A percentile compares a stretch with the other conserved stretches of the same genome.
phyloP scores from a whole-genome alignment of 2,329 filamentous ascomycete genomes.

The Hypoxylon sp. region DNA sequence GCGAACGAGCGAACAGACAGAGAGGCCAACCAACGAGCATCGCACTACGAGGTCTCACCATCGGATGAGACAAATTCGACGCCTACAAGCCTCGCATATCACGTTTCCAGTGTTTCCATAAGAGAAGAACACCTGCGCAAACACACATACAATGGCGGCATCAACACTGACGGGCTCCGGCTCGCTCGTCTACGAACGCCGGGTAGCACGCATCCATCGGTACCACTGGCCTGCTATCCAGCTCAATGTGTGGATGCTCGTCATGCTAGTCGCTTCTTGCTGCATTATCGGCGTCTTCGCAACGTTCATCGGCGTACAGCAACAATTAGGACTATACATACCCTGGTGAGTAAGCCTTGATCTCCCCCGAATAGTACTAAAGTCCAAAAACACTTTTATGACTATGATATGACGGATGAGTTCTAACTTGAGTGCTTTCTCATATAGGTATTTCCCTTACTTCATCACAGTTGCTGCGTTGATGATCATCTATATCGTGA shows the following conservation, averaged over 20 bases:
- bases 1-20: not conserved
- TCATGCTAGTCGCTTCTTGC: constrained; percentile 73
- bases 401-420: not conserved
- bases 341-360: constrained; percentile 69
- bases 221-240: constrained; percentile 80
- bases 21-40: not conserved
- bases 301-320: constrained; percentile 72
- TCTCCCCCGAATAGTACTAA: not conserved
- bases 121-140: not conserved
- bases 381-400: not conserved
- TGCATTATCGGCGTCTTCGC: constrained; percentile 74
- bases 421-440: not conserved
- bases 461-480: constrained; percentile 72
- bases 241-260: constrained; percentile 76
- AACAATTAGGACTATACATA: constrained; percentile 66
- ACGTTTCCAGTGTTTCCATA: not conserved
- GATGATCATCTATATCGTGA: constrained; percentile 75
- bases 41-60: not conserved
- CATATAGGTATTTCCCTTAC: constrained; percentile 76
- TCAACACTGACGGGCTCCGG: constrained; percentile 57
- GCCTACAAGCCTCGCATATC: not conserved
- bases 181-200: constrained; percentile 63
- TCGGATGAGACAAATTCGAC: constrained; percentile 6
- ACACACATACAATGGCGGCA: constrained; percentile 53
- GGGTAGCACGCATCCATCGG: constrained; percentile 65